Conservation (phyloP, 2,329 filamentous ascomycete species). For the Purpureocillium lavendulum region DNA sequence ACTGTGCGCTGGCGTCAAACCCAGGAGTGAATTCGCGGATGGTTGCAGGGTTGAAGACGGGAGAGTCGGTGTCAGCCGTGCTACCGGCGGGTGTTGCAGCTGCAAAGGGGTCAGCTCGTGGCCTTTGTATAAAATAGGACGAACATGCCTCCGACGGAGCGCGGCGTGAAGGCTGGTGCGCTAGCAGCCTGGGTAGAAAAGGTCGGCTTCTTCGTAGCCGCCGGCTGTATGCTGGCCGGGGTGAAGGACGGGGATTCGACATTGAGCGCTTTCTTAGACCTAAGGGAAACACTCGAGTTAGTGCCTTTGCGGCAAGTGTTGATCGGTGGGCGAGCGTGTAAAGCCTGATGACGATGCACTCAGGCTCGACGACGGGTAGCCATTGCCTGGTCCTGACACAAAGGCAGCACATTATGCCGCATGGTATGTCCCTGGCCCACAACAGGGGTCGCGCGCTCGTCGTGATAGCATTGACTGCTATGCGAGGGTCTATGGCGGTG, state of each 20-base stretch:
- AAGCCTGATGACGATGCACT: background rate
- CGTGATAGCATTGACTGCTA: too few species aligned
- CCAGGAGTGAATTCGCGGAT: conserved; percentile 54
- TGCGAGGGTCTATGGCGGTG: too few species aligned
- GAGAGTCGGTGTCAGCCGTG: conserved; percentile 32
- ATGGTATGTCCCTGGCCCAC: too few species aligned
- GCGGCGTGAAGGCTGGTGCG: conserved; percentile 77
- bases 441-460: too few species aligned
- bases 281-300: too few species aligned
- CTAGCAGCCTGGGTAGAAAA: conserved; percentile 88
- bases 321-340: too few species aligned
- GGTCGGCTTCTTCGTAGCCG: conserved; percentile 57
- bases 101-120: conserved; percentile 7
- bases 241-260: conserved; percentile 96
- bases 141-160: conserved; percentile 38
- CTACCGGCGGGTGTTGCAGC: conserved; percentile 26
- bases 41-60: conserved; percentile 46
- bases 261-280: conserved; percentile 71
- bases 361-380: too few species aligned
- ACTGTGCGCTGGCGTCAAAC: conserved; percentile 42
- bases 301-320: too few species aligned
- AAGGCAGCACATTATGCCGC: too few species aligned
- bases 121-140: background rate
- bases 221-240: conserved; percentile 43
- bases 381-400: too few species aligned